A percentile compares a stretch with the other conserved stretches of the same genome.
These are phyloP conservation scores for Lomentospora prolificans DNA, from an alignment of 2,329 filamentous ascomycete genomes.

Conservation along the genomic window DNA sequence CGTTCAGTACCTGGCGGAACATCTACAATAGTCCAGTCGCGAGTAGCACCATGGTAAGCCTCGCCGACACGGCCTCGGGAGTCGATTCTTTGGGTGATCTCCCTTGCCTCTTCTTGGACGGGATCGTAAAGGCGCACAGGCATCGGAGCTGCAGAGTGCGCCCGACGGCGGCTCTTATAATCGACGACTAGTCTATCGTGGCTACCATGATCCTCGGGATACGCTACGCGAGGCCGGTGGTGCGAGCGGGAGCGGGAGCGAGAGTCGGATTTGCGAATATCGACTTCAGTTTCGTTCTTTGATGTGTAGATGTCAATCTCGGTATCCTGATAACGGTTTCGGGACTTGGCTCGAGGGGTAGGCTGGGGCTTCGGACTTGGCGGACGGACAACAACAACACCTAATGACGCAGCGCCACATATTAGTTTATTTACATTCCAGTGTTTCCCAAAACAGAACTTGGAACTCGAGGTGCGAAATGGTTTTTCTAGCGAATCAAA, in stretches of 20 bases:
- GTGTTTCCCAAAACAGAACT: no score
- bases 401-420: slow-evolving; percentile 19
- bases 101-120: slow-evolving; percentile 52
- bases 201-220: slow-evolving; percentile 55
- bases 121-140: slow-evolving; percentile 12
- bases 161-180: slow-evolving; percentile 34
- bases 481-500: background rate
- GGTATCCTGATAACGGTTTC: slow-evolving; percentile 39
- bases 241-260: slow-evolving; percentile 26
- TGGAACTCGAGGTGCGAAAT: background rate
- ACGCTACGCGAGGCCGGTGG: slow-evolving; percentile 22
- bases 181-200: slow-evolving; percentile 37
- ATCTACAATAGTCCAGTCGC: slow-evolving; percentile 73
- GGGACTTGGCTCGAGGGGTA: slow-evolving; percentile 32
- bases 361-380: slow-evolving; percentile 40
- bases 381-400: slow-evolving; percentile 31
- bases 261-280: slow-evolving; percentile 33
- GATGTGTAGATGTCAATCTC: slow-evolving; percentile 53
- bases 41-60: slow-evolving; percentile 62
- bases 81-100: slow-evolving; percentile 46
- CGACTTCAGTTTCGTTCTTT: slow-evolving; percentile 45
- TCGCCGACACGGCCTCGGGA: slow-evolving; percentile 60
- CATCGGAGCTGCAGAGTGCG: slow-evolving; percentile 39
- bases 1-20: slow-evolving; percentile 75
- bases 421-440: no score